Evolutionary conservation across 768 basidiomycete genomes (phyloP), one percentile per base, ranked within the genome.

Genomic region (Lyophyllum shimeji): DNA sequence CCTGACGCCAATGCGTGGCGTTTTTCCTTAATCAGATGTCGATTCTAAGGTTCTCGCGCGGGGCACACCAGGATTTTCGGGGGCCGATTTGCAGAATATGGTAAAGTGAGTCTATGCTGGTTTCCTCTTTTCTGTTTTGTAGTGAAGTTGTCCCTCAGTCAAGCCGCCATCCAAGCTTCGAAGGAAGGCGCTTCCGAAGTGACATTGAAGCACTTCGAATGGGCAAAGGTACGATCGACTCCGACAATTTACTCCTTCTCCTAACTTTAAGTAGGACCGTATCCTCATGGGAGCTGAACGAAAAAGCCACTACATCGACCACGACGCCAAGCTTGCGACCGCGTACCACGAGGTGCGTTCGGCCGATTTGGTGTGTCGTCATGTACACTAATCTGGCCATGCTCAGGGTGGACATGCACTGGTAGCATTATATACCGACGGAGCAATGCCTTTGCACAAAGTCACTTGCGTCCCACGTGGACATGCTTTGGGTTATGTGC

Each of bases 281-380:
- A 98, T 98, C 57, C 74, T 97, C 59, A 95, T 99, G 95, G 97
- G 97, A 42, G 93, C 92, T 7, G 96, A 98, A 71, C 82, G 97
- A 59, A 90, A 86, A 75, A 95, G 90, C 54, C 86, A 89, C 40
- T 95, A 86, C 67, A 90, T 98, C 58, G 89, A 92, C 57, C 86
- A 89, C 33, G 89, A 93, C 71, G 86, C 82, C 31, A 96, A 95
- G 69, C 74, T 89, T 53, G 83, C 91, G 46, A 98, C 96, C 0
- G 97, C 97, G 7, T 98, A 98, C 75, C 96, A 98, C 73, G 97
- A 99, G 81, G 89, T 88, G 7, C 48, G 46, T 52, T 52, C 33
- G 40, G 44, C 60, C 40, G 34, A 15, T 5, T 43, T 27, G 20
- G 44, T 31, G 20, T 3, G 2, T 20, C 3, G 12, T 33, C 21